Base-by-base conservation (phyloP, 148 eudicot species). In the Arbutus unedo region DNA sequence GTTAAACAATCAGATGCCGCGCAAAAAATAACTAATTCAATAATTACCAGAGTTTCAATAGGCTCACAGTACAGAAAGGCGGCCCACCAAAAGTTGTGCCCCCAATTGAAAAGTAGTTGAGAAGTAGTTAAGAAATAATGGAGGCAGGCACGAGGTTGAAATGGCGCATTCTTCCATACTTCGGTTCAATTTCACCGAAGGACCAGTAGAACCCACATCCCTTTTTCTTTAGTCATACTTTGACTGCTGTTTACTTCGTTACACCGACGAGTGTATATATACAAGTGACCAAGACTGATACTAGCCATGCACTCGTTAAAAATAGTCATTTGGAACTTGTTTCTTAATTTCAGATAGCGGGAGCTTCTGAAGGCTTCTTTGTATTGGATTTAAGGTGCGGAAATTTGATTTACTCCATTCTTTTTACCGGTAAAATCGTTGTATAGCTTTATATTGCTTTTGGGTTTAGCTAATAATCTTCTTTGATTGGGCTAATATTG, bases 281-380 rank as follows among this genome's bases (percentile, higher is more conserved):
- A 78, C 56, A 78, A 8, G 70, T 3, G 68, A 41, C 23, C 18
- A 23, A 31, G 44, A 41, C 47, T 56, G 48, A 15, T 41, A 14
- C 21, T 0, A 8, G 0, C 81, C 81, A 44, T 44, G 9, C 81
- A 57, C 4, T 56, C 56, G 41, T 38, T 38, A 41, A 14, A 16
- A 45, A 79, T 60, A 56, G 47, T 57, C 55, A 79, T 44, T 60
- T 47, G n/a, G n/a, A 31, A 18, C 80, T 79, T 62, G 81, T 13
- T 47, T 59, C 44, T 56, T 70, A 77, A 72, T 13, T 47, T 59
- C 44, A 78, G 81, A 77, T 47, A 78, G 44, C 48, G 23, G 11
- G 14, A 57, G 68, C 57, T 79, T 79, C 54, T 8, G 57, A 48
- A 79, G 41, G 54, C 21, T 31, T 31, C 45, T 64, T 48, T 74